phyloP scores from a whole-genome alignment of 225 moss, liverwort and hornwort species.

The Physcomitrium patens region DNA sequence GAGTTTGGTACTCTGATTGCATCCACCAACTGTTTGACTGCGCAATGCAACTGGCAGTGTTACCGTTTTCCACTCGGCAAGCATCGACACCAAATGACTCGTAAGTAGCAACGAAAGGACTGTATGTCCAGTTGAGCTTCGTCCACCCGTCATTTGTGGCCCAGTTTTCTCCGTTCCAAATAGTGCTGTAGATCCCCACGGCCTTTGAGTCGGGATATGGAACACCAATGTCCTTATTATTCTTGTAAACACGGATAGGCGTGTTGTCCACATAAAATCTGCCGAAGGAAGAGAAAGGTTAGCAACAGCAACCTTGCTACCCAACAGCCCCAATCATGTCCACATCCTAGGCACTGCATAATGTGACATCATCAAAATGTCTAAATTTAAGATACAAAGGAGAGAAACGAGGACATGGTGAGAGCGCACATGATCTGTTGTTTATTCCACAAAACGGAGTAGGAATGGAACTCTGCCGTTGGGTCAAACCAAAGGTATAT shows the following conservation, averaged over 20 bases:
- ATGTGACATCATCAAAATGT: no score
- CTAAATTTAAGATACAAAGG: not conserved
- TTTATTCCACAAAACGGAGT: conserved; percentile 63
- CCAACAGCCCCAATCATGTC: no score
- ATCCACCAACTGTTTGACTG: conserved; percentile 59
- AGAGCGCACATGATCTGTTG: conserved; percentile 58
- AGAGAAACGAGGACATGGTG: not conserved
- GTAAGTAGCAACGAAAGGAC: conserved; percentile 52
- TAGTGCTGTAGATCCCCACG: conserved; percentile 57
- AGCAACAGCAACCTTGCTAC: not conserved
- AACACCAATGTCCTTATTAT: conserved; percentile 50
- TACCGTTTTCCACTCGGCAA: conserved; percentile 34
- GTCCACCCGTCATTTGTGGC: conserved; percentile 60
- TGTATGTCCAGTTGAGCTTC: conserved; percentile 57
- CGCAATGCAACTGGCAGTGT: conserved; percentile 48
- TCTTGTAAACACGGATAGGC: conserved; percentile 62
- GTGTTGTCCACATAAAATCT: conserved; percentile 59
- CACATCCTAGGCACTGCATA: no score
- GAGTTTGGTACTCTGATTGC: conserved; percentile 48
- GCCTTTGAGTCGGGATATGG: conserved; percentile 50
- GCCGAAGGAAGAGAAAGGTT: not conserved
- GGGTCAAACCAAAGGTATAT: conserved; percentile 65
- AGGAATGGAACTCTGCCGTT: conserved; percentile 52
- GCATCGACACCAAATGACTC: conserved; percentile 51
- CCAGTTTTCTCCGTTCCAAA: conserved; percentile 69